Evolutionary conservation across 108 stramenopile genomes (phyloP).

Genomic region (Pelagomonas calceolata): DNA sequence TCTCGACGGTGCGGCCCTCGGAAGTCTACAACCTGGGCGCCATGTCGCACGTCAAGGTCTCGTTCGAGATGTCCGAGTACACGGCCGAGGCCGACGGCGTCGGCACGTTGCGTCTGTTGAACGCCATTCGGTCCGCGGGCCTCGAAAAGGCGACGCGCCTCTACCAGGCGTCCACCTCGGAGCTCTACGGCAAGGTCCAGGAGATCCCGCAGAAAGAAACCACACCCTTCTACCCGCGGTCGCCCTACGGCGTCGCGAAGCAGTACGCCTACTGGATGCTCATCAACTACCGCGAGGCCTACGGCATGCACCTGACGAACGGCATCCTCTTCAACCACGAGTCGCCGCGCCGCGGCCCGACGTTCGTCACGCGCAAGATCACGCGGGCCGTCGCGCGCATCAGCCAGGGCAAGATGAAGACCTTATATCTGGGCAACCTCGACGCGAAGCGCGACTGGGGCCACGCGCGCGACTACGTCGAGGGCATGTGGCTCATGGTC

Average conservation of each 20-base stretch:
- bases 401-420: conserved; percentile 64
- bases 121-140: conserved; percentile 81
- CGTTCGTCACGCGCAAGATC: conserved; percentile 97
- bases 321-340: conserved; percentile 99
- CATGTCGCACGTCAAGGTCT: conserved; percentile 98
- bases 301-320: conserved; percentile 92
- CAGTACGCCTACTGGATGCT: conserved; percentile 97
- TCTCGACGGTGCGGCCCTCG: conserved; percentile 52
- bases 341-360: conserved; percentile 91
- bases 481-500: conserved; percentile 99
- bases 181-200: conserved; percentile 96
- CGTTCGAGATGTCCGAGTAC: conserved; percentile 99
- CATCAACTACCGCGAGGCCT: conserved; percentile 98
- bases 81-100: conserved; percentile 94
- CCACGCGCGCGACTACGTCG: conserved; percentile 94
- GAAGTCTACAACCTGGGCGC: conserved; percentile 99
- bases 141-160: conserved; percentile 60
- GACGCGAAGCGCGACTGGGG: conserved; percentile 99
- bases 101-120: conserved; percentile 94
- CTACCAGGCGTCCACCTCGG: conserved; percentile 95
- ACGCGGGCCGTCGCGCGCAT: conserved; percentile 84
- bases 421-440: conserved; percentile 87
- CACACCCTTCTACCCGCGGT: conserved; percentile 98
- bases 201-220: conserved; percentile 96
- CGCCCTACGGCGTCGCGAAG: conserved; percentile 97